phyloP scores from a whole-genome alignment of 1,284 basidiomycete genomes.

The Moesziomyces antarcticus region DNA sequence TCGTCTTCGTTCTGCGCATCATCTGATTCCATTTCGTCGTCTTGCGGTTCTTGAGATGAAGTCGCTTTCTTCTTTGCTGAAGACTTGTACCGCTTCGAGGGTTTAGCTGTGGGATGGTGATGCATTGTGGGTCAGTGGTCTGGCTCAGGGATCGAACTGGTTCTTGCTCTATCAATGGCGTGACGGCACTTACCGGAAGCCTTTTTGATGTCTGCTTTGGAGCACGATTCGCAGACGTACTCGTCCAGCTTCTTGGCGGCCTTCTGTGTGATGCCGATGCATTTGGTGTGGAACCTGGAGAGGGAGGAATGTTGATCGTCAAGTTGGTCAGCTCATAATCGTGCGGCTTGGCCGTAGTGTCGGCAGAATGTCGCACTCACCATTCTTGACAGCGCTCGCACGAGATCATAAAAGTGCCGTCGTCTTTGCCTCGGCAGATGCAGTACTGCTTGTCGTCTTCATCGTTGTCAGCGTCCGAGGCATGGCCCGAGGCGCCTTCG shows the following conservation, averaged over 20 bases:
- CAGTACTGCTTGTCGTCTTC: slow-evolving; percentile 57
- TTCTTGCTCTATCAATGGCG: no score
- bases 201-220: slow-evolving; percentile 2
- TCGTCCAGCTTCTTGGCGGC: slow-evolving; percentile 58
- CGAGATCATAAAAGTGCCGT: slow-evolving; percentile 65
- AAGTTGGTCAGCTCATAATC: slow-evolving; percentile 14
- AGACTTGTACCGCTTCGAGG: slow-evolving; percentile 22
- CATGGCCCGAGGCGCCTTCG: slow-evolving; percentile 13
- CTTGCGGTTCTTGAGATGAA: slow-evolving; percentile 1
- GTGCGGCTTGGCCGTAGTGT: background rate
- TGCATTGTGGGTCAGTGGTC: background rate
- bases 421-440: slow-evolving; percentile 59
- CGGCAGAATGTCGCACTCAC: slow-evolving; percentile 38
- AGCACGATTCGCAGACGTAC: slow-evolving; percentile 57
- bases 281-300: slow-evolving; percentile 61
- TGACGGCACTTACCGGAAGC: slow-evolving; percentile 43
- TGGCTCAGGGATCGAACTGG: no score
- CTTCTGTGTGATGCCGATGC: slow-evolving; percentile 59
- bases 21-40: background rate
- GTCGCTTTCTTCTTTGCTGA: slow-evolving; percentile 10
- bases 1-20: slow-evolving; percentile 14
- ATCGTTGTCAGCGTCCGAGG: slow-evolving; percentile 15
- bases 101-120: no score
- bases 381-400: slow-evolving; percentile 63
- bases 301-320: background rate